phyloP scores from a whole-genome alignment of 2,329 filamentous ascomycete genomes.

The Penicillium aurantiogriseum region DNA sequence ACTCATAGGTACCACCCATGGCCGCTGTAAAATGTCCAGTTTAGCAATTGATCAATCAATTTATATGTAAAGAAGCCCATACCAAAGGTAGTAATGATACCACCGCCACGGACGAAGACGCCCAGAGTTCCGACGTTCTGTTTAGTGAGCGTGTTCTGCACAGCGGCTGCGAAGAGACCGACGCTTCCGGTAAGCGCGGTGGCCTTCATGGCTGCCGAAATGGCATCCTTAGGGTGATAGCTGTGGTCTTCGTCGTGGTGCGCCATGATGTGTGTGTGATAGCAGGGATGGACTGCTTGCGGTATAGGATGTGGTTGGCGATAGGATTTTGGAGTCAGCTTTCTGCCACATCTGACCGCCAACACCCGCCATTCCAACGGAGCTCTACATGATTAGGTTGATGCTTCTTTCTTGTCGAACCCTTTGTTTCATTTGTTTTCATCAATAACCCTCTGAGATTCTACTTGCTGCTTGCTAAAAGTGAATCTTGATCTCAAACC shows the following conservation, averaged over 20 bases:
- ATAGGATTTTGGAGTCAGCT: conserved; percentile 28
- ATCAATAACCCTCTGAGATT: neutral
- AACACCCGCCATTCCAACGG: conserved; percentile 7
- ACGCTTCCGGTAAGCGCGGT: conserved; percentile 63
- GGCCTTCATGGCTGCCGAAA: conserved; percentile 65
- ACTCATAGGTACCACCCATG: conserved; percentile 73
- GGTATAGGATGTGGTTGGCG: conserved; percentile 26
- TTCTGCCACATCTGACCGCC: conserved; percentile 32
- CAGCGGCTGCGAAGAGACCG: conserved; percentile 70
- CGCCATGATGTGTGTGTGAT: conserved; percentile 47
- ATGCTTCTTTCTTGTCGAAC: neutral
- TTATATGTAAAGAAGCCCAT: conserved; percentile 31
- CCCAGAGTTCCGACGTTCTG: conserved; percentile 78
- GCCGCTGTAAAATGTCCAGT: conserved; percentile 53
- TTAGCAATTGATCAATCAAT: conserved; percentile 12
- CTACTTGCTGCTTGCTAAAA: neutral
- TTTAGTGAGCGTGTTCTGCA: conserved; percentile 83
- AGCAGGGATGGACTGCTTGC: conserved; percentile 27
- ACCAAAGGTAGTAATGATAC: conserved; percentile 69
- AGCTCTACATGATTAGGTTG: conserved; percentile 2
- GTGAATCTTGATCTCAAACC: neutral
- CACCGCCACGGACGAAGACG: conserved; percentile 75
- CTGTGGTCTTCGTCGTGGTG: conserved; percentile 46
- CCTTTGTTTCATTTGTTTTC: neutral
- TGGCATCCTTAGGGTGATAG: conserved; percentile 73